Evolutionary conservation across 1,284 basidiomycete species (phyloP), one percentile per base, ranked within the genome.

Genomic region (Moniliophthora roreri): DNA sequence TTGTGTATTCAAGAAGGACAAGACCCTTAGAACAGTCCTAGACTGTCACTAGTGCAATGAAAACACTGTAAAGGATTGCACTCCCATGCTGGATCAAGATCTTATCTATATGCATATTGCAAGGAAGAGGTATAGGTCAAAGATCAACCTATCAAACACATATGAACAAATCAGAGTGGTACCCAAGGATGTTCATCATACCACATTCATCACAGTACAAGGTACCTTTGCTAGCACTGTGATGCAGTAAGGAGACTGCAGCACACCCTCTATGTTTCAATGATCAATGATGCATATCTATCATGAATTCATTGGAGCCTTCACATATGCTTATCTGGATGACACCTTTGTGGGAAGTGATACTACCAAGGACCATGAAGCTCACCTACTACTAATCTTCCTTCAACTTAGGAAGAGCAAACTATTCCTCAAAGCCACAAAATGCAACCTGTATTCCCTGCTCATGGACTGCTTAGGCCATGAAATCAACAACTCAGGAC

Each of bases 291-390:
- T 56, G 18, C 24, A 55, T n/a, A 60, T 68, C 23, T 66, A 71
- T 24, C 54, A 52, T 21, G 61, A 65, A 28, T 46, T 56, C 2
- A 61, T 71, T 16, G 63, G 63, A 9, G 40, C 51, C 15, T 66
- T 59, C 45, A 49, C 69, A 2, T 58, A 66, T 26, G 62, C 71
- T 0, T 75, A 75, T 48, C 51, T 76, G 0, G 68, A 76, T 50
- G 61, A 75, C 47, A 72, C 75, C 13, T 66, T 75, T 41, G 69
- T 76, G 18, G 75, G 62, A 58, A 69, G 63, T 1, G 42, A 68
- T 3, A 54, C 60, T 0, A 2, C 66, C 0, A 60, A 66, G 1
- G 63, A 75, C 32, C 73, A 76, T 45, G 48, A 61, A 13, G 0
- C 3, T 2, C 52, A 53, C 39, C 20, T 53, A 7, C 20, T 20